Percentiles rank a stretch among this genome's conserved stretches.
phyloP scores from a whole-genome alignment of 306 rosid genomes.

The Lathyrus aphaca region DNA sequence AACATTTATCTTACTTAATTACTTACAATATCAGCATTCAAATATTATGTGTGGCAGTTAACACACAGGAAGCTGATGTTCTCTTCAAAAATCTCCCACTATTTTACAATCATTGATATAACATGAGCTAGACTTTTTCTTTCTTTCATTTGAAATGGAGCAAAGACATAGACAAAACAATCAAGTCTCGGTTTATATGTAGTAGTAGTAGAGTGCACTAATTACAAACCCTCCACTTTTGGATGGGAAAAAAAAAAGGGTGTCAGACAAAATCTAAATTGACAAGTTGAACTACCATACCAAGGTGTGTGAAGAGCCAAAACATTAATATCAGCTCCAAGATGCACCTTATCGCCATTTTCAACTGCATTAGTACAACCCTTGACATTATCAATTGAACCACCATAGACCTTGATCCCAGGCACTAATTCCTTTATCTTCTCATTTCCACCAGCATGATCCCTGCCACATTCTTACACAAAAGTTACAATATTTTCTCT shows the following conservation, averaged over 20 bases:
- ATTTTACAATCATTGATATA: neutral
- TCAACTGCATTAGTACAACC: slow-evolving; percentile 86
- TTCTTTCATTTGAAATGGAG: neutral
- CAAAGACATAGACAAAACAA: neutral
- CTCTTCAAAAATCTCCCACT: neutral
- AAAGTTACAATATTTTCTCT: neutral
- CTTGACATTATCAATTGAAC: slow-evolving; percentile 79
- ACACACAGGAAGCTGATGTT: slow-evolving; percentile 21
- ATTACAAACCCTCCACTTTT: neutral
- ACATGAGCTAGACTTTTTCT: slow-evolving; percentile 7
- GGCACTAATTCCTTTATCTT: slow-evolving; percentile 79
- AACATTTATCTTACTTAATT: slow-evolving; percentile 15
- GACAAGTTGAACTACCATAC: slow-evolving; percentile 45
- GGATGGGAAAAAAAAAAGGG: neutral
- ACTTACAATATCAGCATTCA: slow-evolving; percentile 16
- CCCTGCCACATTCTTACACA: slow-evolving; percentile 47
- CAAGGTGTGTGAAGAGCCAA: slow-evolving; percentile 90
- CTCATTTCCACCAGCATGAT: slow-evolving; percentile 94
- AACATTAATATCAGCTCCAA: slow-evolving; percentile 69
- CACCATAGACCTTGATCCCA: slow-evolving; percentile 85
- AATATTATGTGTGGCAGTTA: neutral
- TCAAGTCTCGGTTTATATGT: neutral
- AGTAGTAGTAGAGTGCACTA: neutral
- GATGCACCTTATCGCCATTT: slow-evolving; percentile 78
- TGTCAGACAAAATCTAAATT: neutral